Percentiles rank a stretch among this genome's conserved stretches.
These are phyloP conservation scores for Teunomyces barrocoloradensis DNA, from an alignment of 805 yeast genomes.

Conservation along the genomic window DNA sequence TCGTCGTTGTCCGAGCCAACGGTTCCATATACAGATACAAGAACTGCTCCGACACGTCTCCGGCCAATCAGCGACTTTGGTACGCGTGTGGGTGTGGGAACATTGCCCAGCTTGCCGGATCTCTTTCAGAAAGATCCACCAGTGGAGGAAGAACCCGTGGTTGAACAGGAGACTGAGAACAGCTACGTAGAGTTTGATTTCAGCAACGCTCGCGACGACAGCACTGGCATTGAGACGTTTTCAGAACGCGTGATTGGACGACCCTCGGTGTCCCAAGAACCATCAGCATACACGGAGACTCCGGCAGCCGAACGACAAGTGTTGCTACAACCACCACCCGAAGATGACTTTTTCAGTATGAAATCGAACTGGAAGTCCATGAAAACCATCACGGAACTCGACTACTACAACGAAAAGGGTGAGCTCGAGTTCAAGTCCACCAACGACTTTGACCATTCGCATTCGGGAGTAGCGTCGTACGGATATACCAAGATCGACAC, in stretches of 20 bases:
- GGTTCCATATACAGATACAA: background rate
- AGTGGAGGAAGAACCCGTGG: background rate
- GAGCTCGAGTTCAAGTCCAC: constrained; percentile 46
- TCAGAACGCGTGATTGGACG: constrained; percentile 6
- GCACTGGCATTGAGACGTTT: background rate
- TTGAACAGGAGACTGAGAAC: constrained; percentile 8
- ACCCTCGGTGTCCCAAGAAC: background rate
- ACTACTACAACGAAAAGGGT: constrained; percentile 80
- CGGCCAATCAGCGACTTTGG: constrained; percentile 7
- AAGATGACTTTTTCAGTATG: constrained; percentile 29
- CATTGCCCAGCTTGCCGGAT: constrained; percentile 22
- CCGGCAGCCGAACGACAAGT: background rate
- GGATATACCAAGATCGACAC: constrained; percentile 89
- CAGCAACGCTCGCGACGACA: constrained; percentile 7
- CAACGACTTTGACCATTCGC: constrained; percentile 22
- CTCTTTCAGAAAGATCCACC: background rate
- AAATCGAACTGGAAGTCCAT: constrained; percentile 77
- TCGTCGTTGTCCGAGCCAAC: background rate
- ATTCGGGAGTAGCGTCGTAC: constrained; percentile 44
- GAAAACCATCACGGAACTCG: constrained; percentile 75
- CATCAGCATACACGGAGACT: background rate
- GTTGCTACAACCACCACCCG: background rate
- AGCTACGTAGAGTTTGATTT: constrained; percentile 32
- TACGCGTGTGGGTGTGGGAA: constrained; percentile 18
- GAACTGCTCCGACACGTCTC: background rate